phyloP scores from a whole-genome alignment of 2,329 filamentous ascomycete genomes.

The Cladosporium sphaerospermum region DNA sequence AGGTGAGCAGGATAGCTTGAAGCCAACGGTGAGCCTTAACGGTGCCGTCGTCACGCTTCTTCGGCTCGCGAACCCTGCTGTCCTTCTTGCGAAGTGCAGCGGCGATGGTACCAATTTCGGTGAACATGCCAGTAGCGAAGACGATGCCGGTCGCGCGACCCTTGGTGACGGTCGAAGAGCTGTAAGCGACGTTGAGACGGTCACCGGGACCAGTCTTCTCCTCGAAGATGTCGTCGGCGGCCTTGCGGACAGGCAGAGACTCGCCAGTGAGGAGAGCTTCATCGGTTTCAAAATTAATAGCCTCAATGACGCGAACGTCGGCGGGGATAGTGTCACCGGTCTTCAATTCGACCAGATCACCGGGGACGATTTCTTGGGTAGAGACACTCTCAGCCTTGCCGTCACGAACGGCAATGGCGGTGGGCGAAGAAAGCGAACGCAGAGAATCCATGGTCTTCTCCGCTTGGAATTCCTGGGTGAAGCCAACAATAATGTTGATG shows the following conservation, averaged over 20 bases:
- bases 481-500: constrained; percentile 42
- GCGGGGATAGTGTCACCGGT: constrained; percentile 46
- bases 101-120: constrained; percentile 72
- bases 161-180: constrained; percentile 64
- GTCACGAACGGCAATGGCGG: constrained; percentile 41
- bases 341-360: constrained; percentile 42
- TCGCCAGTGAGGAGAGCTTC: constrained; percentile 70
- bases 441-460: constrained; percentile 47
- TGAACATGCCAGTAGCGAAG: constrained; percentile 64
- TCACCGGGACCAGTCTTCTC: constrained; percentile 57
- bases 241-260: constrained; percentile 62
- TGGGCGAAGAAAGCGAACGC: constrained; percentile 41
- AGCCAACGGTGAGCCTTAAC: constrained; percentile 33
- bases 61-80: constrained; percentile 36
- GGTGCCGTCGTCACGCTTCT: constrained; percentile 33
- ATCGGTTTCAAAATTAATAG: constrained; percentile 62
- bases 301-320: constrained; percentile 38
- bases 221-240: constrained; percentile 50
- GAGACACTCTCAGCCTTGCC: constrained; percentile 37
- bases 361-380: constrained; percentile 40
- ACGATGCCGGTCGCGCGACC: constrained; percentile 65
- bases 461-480: constrained; percentile 42
- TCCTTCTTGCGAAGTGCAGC: constrained; percentile 58
- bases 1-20: constrained; percentile 47
- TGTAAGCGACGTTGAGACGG: constrained; percentile 64